Evolutionary conservation across 2,329 filamentous ascomycete species (phyloP).

Genomic region (Aureobasidium mangrovei): DNA sequence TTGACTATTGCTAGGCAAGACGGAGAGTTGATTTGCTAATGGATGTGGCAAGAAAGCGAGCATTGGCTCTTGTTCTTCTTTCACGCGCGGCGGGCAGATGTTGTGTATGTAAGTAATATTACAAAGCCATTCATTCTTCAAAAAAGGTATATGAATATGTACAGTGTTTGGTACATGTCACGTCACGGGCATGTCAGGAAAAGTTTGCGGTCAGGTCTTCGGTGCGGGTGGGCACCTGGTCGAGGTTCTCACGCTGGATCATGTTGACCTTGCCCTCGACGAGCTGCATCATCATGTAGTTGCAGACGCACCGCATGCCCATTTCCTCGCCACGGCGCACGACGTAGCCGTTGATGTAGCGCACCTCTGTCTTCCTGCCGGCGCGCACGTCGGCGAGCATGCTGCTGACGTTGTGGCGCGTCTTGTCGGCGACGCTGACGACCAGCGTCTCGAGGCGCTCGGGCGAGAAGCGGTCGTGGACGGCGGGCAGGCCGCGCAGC

Average conservation of each 20-base stretch:
- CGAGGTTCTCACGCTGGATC: constrained; percentile 31
- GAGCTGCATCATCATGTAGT: constrained; percentile 62
- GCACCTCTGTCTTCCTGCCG: constrained; percentile 61
- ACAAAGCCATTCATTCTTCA: too few relatives aligned
- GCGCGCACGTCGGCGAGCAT: constrained; percentile 59
- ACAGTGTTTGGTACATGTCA: too few relatives aligned
- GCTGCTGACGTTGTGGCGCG: constrained; percentile 50
- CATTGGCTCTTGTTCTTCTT: too few relatives aligned
- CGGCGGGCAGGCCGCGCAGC: constrained; percentile 51
- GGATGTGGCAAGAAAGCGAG: background rate
- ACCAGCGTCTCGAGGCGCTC: constrained; percentile 55
- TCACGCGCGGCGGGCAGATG: too few relatives aligned
- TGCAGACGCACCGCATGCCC: constrained; percentile 62
- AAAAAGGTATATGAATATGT: too few relatives aligned
- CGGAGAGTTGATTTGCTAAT: background rate
- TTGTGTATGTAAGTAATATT: too few relatives aligned
- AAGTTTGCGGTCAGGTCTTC: constrained; percentile 1
- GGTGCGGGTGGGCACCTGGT: constrained; percentile 30
- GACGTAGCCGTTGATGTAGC: constrained; percentile 85
- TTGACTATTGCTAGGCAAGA: background rate
- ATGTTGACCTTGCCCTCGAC: constrained; percentile 60
- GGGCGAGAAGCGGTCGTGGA: constrained; percentile 50
- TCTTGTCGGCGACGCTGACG: constrained; percentile 45
- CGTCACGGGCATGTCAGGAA: background rate
- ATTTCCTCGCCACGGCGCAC: constrained; percentile 61